Evolutionary conservation across 23 red algal species (phyloP).

Genomic region (Gracilariopsis chorda): DNA sequence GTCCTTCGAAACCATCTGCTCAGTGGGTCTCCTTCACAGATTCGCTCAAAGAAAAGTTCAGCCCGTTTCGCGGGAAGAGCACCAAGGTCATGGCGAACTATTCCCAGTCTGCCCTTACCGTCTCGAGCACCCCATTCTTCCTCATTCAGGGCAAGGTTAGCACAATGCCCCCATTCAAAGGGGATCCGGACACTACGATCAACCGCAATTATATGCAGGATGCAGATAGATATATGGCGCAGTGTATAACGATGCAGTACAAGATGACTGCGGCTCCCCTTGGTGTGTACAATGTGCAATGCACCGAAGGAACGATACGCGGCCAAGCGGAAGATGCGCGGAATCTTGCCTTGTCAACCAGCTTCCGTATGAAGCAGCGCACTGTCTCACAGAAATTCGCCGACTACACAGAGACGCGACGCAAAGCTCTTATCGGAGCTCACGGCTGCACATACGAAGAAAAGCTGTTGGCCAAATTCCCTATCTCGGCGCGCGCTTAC

Average conservation of each 20-base stretch:
- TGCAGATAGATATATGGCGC: constrained; percentile 50
- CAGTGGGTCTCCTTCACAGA: not conserved
- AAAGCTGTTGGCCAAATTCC: constrained; percentile 1
- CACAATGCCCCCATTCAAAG: not conserved
- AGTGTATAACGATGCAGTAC: constrained; percentile 38
- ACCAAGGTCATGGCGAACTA: not conserved
- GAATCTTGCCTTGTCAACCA: constrained; percentile 22
- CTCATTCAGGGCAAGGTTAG: not conserved
- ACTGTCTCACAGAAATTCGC: not conserved
- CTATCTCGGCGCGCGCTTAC: not conserved
- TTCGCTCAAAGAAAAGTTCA: not conserved
- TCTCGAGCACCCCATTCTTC: not conserved
- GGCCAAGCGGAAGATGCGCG: constrained; percentile 52
- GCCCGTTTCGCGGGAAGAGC: not conserved
- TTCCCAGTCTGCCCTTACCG: not conserved
- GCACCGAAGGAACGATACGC: constrained; percentile 49
- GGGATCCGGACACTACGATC: not conserved
- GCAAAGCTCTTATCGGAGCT: constrained; percentile 38
- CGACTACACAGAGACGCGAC: constrained; percentile 51
- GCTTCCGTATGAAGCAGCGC: constrained; percentile 55
- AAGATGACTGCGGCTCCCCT: constrained; percentile 9
- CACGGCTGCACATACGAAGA: constrained; percentile 56
- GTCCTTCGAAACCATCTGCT: not conserved
- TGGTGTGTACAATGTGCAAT: constrained; percentile 31
- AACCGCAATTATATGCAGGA: not conserved